Percentiles rank a stretch among this genome's conserved stretches.
Conservation (phyloP, 2,329 filamentous ascomycete genomes). For the Nemania abortiva region DNA sequence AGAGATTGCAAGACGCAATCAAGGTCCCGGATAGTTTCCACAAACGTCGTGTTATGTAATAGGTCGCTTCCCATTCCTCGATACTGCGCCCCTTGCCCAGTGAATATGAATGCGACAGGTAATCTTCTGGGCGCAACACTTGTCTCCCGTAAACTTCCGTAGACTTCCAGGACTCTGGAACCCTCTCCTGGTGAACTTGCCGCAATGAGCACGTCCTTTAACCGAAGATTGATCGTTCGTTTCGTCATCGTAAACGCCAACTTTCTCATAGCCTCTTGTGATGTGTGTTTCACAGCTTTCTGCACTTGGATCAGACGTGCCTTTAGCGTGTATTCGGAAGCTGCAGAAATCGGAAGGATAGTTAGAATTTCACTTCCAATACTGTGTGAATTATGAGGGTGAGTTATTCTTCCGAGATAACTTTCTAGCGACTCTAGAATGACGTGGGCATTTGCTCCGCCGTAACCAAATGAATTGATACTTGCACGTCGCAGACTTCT, state of each 20-base stretch:
- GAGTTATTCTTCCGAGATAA: not conserved
- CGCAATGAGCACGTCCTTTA: too few species aligned
- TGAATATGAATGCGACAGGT: conserved; percentile 22
- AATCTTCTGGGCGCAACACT: too few species aligned
- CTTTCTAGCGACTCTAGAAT: not conserved
- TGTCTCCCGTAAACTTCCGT: too few species aligned
- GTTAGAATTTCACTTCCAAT: not conserved
- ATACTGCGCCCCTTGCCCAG: conserved; percentile 31
- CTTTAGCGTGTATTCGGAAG: not conserved
- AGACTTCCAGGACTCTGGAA: too few species aligned
- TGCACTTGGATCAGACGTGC: not conserved
- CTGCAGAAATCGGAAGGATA: not conserved
- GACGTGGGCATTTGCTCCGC: conserved; percentile 21
- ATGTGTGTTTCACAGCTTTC: not conserved
- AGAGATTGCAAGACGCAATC: not conserved
- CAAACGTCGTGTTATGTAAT: not conserved
- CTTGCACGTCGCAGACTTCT: not conserved
- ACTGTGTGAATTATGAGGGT: not conserved
- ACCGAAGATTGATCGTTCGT: not conserved
- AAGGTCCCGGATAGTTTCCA: not conserved
- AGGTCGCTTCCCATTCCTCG: conserved; percentile 18
- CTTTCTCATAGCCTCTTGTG: not conserved
- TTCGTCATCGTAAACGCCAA: not conserved
- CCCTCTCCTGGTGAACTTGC: too few species aligned
- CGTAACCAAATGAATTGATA: conserved; percentile 16